phyloP scores from a whole-genome alignment of 257 asterid species.

The Fraxinus quadrangulata region DNA sequence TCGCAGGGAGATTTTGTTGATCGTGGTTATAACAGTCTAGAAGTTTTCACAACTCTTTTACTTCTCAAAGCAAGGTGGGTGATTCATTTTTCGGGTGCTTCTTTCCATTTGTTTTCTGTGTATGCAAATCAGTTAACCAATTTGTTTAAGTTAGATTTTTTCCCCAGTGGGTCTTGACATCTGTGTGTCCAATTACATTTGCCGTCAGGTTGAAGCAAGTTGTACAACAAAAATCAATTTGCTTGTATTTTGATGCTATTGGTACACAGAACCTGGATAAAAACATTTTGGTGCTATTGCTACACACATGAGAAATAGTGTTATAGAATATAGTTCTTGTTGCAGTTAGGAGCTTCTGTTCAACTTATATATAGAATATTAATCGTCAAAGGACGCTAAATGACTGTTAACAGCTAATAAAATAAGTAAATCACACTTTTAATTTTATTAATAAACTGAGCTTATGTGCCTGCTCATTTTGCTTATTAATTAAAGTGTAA shows the following conservation, averaged over 20 bases:
- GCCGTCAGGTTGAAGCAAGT: not conserved
- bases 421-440: not conserved
- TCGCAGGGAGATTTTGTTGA: slow-evolving; percentile 98
- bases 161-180: slow-evolving; percentile 22
- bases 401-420: slow-evolving; percentile 1
- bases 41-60: slow-evolving; percentile 91
- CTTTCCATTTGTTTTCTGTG: slow-evolving; percentile 4
- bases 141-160: slow-evolving; percentile 2
- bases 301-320: not conserved
- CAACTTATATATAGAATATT: slow-evolving; percentile 3
- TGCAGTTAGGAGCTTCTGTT: slow-evolving; percentile 10
- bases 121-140: slow-evolving; percentile 14
- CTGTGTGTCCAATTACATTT: not conserved
- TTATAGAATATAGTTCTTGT: slow-evolving; percentile 11
- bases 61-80: slow-evolving; percentile 96
- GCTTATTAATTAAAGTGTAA: not conserved
- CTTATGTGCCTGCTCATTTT: not conserved
- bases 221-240: not conserved
- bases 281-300: not conserved
- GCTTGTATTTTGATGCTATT: not conserved
- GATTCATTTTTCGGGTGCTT: not conserved
- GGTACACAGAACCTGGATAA: not conserved
- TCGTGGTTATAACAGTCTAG: slow-evolving; percentile 97
- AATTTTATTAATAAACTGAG: not conserved
- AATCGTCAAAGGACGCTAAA: not conserved